Evolutionary conservation across 306 rosid species (phyloP).

Genomic region (Gynostemma pentaphyllum): DNA sequence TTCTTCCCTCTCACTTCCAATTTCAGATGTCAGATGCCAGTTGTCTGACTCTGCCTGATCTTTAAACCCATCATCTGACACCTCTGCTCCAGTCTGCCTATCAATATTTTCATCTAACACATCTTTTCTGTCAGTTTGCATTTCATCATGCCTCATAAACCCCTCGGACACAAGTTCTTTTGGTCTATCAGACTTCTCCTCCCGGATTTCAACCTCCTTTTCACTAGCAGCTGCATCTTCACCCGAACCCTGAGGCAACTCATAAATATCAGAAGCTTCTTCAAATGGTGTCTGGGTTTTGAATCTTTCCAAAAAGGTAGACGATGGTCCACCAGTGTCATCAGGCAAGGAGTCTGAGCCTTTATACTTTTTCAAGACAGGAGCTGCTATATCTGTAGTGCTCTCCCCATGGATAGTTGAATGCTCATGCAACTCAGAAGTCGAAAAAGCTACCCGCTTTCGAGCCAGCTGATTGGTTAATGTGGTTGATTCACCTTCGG

Average conservation of each 20-base stretch:
- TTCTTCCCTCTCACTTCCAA: slow-evolving; percentile 63
- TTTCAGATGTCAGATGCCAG: slow-evolving; percentile 31
- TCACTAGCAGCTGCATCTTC: slow-evolving; percentile 51
- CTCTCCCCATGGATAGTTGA: slow-evolving; percentile 33
- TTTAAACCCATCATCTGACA: slow-evolving; percentile 40
- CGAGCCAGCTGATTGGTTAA: slow-evolving; percentile 29
- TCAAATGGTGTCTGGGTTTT: slow-evolving; percentile 34
- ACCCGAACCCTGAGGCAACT: slow-evolving; percentile 45
- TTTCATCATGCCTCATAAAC: slow-evolving; percentile 32
- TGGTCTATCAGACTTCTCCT: slow-evolving; percentile 44
- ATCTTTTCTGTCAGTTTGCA: slow-evolving; percentile 33
- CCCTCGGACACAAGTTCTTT: slow-evolving; percentile 37
- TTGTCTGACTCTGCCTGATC: slow-evolving; percentile 56
- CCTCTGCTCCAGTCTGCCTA: slow-evolving; percentile 33
- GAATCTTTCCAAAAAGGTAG: slow-evolving; percentile 27
- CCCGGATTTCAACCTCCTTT: slow-evolving; percentile 38
- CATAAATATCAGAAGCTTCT: slow-evolving; percentile 42
- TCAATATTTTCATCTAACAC: slow-evolving; percentile 44
- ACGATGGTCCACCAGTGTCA: slow-evolving; percentile 41
- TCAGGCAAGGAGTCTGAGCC: slow-evolving; percentile 45
- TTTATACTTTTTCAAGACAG: slow-evolving; percentile 53
- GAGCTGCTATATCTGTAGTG: slow-evolving; percentile 38
- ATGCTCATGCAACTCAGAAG: slow-evolving; percentile 58
- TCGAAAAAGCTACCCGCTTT: slow-evolving; percentile 56
- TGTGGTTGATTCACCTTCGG: slow-evolving; percentile 19